Percentiles rank a stretch among this genome's conserved stretches.
phyloP scores from a whole-genome alignment of 1,139 yeast species.

The Nadsonia commutata region DNA sequence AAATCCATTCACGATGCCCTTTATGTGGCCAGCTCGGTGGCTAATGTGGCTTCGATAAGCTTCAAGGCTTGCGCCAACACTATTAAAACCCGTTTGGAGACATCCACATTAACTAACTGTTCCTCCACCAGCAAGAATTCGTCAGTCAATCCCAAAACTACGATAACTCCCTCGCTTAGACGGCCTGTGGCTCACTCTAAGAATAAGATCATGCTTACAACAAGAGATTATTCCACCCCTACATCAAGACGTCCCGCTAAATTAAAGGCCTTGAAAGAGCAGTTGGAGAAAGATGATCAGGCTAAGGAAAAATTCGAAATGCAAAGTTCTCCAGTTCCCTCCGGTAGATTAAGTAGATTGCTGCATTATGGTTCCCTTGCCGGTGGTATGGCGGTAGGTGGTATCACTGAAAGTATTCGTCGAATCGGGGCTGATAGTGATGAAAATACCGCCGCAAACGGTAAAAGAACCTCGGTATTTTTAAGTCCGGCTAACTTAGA shows the following conservation, averaged over 20 bases:
- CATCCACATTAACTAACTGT: background rate
- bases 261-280: background rate
- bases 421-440: conserved; percentile 37
- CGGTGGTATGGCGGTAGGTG: conserved; percentile 80
- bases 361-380: conserved; percentile 91
- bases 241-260: background rate
- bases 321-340: conserved; percentile 62
- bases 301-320: conserved; percentile 17
- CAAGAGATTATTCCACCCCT: too few relatives aligned
- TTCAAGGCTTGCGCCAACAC: conserved; percentile 4
- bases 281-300: background rate
- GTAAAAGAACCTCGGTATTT: conserved; percentile 34
- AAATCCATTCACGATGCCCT: conserved; percentile 11
- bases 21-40: conserved; percentile 11
- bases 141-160: too few relatives aligned
- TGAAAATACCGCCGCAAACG: conserved; percentile 27
- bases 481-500: conserved; percentile 77
- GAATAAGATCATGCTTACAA: too few relatives aligned
- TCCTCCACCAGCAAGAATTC: background rate
- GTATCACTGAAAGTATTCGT: conserved; percentile 62
- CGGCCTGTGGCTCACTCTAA: too few relatives aligned
- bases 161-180: too few relatives aligned
- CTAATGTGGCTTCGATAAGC: conserved; percentile 5
- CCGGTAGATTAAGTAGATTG: conserved; percentile 69
- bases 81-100: conserved; percentile 1